Conservation (phyloP, 1,284 basidiomycete species). For the Ustilago shanxiensis region DNA sequence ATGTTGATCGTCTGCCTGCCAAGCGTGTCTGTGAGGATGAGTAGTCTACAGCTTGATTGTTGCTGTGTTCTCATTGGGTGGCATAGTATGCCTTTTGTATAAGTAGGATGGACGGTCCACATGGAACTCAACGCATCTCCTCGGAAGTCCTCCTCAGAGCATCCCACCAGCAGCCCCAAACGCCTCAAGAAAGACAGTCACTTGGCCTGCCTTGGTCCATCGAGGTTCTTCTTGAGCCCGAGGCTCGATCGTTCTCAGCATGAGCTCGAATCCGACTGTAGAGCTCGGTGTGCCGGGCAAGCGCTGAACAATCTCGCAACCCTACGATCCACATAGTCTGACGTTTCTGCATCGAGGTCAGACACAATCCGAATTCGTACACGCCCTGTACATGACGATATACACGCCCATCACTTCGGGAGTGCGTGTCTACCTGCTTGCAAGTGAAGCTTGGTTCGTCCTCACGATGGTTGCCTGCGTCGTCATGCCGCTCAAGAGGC, state of each 20-base stretch:
- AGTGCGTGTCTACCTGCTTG: constrained; percentile 8
- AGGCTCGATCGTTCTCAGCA: background rate
- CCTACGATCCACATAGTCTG: constrained; percentile 15
- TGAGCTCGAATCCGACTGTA: background rate
- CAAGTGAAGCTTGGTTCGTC: constrained; percentile 11
- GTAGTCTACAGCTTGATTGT: background rate
- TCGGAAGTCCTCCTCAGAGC: background rate
- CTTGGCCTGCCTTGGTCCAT: background rate
- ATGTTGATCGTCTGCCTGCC: background rate
- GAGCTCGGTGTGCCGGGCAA: background rate
- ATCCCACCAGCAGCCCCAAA: background rate
- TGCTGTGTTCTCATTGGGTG: too few relatives aligned
- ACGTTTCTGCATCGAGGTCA: constrained; percentile 27
- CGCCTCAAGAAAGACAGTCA: background rate
- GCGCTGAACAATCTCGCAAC: background rate
- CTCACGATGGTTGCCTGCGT: constrained; percentile 20
- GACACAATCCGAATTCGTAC: constrained; percentile 12
- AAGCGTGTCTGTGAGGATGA: background rate
- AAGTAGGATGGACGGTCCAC: background rate
- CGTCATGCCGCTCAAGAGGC: constrained; percentile 27
- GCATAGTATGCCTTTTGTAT: background rate
- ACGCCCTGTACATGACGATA: constrained; percentile 11
- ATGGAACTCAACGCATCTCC: background rate
- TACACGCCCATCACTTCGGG: background rate
- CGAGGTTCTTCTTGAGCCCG: too few relatives aligned